A percentile compares a stretch with the other conserved stretches of the same genome.
phyloP scores from a whole-genome alignment of 176 grass and related monocot genomes.

The Melocanna baccifera region DNA sequence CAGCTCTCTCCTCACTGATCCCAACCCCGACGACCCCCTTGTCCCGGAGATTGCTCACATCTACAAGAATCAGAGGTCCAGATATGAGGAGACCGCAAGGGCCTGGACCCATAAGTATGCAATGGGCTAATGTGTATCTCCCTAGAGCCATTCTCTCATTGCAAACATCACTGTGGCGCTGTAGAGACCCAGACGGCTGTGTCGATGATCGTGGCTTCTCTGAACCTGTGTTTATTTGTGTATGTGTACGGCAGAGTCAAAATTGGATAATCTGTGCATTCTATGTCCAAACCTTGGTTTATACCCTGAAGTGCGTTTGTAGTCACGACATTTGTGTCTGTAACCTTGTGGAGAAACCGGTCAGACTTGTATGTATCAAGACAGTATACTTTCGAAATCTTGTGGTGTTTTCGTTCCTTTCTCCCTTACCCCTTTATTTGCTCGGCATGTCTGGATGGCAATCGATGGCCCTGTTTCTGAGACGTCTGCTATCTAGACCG shows the following conservation, averaged over 20 bases:
- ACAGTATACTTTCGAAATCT: slow-evolving; percentile 4
- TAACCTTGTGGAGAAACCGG: background rate
- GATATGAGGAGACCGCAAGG: slow-evolving; percentile 45
- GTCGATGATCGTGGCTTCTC: background rate
- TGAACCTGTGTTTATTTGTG: slow-evolving; percentile 17
- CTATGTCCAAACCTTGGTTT: slow-evolving; percentile 6
- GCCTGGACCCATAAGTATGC: slow-evolving; percentile 58
- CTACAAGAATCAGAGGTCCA: slow-evolving; percentile 48
- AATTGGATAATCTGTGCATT: background rate
- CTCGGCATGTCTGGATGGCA: background rate
- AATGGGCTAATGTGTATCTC: slow-evolving; percentile 28
- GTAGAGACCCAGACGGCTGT: background rate
- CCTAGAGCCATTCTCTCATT: background rate
- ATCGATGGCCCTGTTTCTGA: background rate
- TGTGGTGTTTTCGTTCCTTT: background rate
- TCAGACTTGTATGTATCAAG: background rate
- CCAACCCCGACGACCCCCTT: slow-evolving; percentile 67
- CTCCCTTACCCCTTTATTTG: background rate
- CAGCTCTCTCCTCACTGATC: slow-evolving; percentile 71
- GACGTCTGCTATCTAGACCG: background rate
- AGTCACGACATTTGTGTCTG: background rate
- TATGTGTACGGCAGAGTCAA: slow-evolving; percentile 20
- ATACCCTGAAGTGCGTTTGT: background rate
- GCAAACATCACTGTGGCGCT: background rate
- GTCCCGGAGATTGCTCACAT: slow-evolving; percentile 76